Conservation (phyloP, 257 asterid species). For the Solanum appendiculatum region DNA sequence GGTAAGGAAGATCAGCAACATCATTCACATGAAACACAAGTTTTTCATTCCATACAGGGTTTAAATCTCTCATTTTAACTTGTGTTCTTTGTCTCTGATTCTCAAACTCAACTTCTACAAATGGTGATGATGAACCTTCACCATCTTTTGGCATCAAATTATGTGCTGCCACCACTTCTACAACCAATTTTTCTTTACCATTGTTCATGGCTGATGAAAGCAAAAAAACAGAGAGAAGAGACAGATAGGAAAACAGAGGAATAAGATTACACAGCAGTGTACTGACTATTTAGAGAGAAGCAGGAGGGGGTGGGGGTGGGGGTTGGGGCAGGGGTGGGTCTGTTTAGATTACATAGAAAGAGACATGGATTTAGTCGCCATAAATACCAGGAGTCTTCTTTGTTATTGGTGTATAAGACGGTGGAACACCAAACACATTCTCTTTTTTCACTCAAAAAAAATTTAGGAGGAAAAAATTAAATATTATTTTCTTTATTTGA, state of each 20-base stretch:
- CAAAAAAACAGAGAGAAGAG: background rate
- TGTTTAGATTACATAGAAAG: background rate
- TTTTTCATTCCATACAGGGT: conserved; percentile 85
- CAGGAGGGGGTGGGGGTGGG: background rate
- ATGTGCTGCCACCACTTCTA: conserved; percentile 85
- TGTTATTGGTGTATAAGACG: background rate
- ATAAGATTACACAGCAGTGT: background rate
- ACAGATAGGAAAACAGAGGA: background rate
- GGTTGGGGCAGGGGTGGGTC: no score
- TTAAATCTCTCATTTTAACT: conserved; percentile 63
- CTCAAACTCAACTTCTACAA: conserved; percentile 81
- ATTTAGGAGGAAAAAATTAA: background rate
- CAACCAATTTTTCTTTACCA: conserved; percentile 70
- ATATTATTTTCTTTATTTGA: background rate
- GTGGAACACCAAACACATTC: background rate
- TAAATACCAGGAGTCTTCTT: background rate
- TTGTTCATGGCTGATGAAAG: conserved; percentile 24
- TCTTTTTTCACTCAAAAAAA: background rate
- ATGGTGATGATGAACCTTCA: conserved; percentile 84
- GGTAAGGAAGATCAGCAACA: conserved; percentile 72
- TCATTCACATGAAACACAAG: conserved; percentile 64
- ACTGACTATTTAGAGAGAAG: background rate
- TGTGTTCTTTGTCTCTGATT: conserved; percentile 48
- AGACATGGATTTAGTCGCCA: background rate
- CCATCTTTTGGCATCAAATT: conserved; percentile 96